phyloP scores from a whole-genome alignment of 306 rosid genomes.

The Morella rubra region DNA sequence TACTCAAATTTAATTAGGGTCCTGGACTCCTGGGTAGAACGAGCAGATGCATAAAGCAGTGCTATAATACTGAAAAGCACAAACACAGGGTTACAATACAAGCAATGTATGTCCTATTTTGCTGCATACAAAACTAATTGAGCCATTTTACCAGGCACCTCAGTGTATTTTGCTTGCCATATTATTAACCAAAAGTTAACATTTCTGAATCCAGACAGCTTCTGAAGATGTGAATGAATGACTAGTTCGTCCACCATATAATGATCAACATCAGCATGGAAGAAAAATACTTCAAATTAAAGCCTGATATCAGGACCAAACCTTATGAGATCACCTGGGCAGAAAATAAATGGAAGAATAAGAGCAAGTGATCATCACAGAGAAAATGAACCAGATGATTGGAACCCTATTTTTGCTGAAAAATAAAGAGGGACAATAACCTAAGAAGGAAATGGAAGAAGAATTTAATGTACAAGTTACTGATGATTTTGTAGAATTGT shows the following conservation, averaged over 20 bases:
- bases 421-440: not conserved
- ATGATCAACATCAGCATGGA: not conserved
- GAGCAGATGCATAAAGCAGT: not conserved
- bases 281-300: not conserved
- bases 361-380: not conserved
- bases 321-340: not conserved
- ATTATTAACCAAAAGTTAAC: not conserved
- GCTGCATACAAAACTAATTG: not conserved
- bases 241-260: not conserved
- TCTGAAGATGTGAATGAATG: not conserved
- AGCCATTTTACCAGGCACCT: not conserved
- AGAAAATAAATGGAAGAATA: not conserved
- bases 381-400: not conserved
- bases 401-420: not conserved
- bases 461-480: not conserved
- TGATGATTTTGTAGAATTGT: too few relatives aligned
- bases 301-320: not conserved
- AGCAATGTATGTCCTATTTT: not conserved
- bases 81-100: not conserved
- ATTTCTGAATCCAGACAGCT: not conserved
- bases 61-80: not conserved
- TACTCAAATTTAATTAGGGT: slow-evolving; percentile 10
- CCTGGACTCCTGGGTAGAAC: not conserved
- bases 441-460: not conserved
- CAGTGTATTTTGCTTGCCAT: not conserved